phyloP scores from a whole-genome alignment of 306 rosid genomes.

The Trichosanthes truncata region DNA sequence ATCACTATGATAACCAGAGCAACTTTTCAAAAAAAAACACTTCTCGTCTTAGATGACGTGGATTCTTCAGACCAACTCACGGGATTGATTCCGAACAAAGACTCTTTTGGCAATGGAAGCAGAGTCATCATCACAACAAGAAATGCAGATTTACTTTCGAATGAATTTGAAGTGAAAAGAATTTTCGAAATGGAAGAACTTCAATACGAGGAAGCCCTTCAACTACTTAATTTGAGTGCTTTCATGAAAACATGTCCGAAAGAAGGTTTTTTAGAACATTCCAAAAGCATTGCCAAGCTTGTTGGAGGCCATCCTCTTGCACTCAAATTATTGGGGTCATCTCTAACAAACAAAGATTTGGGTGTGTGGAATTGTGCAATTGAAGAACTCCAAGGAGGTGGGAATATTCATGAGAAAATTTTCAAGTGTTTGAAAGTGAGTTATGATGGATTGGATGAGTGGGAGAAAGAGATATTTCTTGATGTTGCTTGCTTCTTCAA shows the following conservation, averaged over 20 bases:
- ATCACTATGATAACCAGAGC: background rate
- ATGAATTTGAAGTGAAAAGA: background rate
- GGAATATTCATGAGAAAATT: background rate
- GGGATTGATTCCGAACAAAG: background rate
- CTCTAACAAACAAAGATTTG: background rate
- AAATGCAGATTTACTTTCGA: constrained; percentile 7
- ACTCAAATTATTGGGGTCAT: constrained; percentile 11
- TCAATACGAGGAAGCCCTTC: background rate
- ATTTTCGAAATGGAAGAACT: background rate
- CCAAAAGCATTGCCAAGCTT: background rate
- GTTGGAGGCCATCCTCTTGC: constrained; percentile 14
- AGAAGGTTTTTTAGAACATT: background rate
- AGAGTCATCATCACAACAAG: constrained; percentile 16
- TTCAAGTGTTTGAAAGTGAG: constrained; percentile 9
- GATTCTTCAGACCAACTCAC: background rate
- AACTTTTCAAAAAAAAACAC: background rate
- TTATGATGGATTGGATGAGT: constrained; percentile 15
- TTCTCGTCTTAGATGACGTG: constrained; percentile 11
- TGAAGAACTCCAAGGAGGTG: constrained; percentile 1
- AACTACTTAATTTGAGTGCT: constrained; percentile 8
- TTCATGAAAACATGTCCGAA: background rate
- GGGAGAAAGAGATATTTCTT: constrained; percentile 19
- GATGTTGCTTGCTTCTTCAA: constrained; percentile 30
- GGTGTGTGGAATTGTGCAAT: constrained; percentile 9
- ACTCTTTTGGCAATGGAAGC: constrained; percentile 16